Base-by-base conservation (phyloP, 805 yeast genomes). In the Cyberlindnera mycetangii region DNA sequence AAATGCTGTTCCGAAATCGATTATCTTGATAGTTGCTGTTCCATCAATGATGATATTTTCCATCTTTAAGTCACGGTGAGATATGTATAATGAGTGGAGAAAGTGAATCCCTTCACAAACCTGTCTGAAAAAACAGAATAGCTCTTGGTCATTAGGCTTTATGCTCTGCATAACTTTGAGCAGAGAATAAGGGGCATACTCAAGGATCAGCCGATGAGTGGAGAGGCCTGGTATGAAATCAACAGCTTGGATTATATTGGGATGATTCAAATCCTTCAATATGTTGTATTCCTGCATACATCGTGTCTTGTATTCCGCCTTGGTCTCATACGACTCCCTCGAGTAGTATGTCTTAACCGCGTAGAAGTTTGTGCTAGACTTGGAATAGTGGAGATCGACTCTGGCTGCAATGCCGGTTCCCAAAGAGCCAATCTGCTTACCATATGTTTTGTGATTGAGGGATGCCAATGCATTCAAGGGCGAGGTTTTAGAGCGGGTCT, bases 1-100 rank as follows among this genome's bases (percentile, higher is more conserved):
- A 16, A 85, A 85, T 0, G 97, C 93, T 6, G 93, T 81, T 7
- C 98, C 98, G 64, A 90, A 92, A 66, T 92, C 98, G 46, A 92
- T 87, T 42, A 92, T 63, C 66, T 92, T 92, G 37, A 92, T 71
- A 6, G 84, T 75, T 1, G 97, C 97, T 11, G 75, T 62, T 4
- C 65, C 66, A 33, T 77, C 79, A 22, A 92, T 85, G 30, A 89
- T 95, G 57, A 97, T 83, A 63, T 92, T 92, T 64, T 92, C 98
- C 41, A 92, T 74, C 62, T 92, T 92, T 48, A 92, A 70, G 60
- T 92, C 98, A 27, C 98, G 76, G 65, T 92, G 98, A 1, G 97
- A 93, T 36, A 92, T 71, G 2, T 93, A 95, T 64, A 80, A 71
- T 1, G 66, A 56, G 37, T 92, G 97, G 43, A 92, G 64, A 64